These are phyloP conservation scores for Hordeum marinum DNA, from an alignment of 176 grass and related monocot genomes.

Conservation along the genomic window DNA sequence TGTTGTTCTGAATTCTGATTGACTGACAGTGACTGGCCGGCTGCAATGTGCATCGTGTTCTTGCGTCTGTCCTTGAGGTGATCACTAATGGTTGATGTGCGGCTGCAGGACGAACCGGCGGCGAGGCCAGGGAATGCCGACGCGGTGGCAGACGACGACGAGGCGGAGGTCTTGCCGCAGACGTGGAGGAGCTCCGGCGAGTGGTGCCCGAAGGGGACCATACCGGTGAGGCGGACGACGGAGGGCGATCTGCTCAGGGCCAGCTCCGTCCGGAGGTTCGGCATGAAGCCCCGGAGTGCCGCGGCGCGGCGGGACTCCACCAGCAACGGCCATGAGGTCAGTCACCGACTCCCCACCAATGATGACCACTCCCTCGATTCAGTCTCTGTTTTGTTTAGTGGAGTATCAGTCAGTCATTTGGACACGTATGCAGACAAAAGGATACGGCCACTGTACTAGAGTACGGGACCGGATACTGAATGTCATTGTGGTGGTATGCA, in stretches of 20 bases:
- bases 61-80: neutral
- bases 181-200: constrained; percentile 57
- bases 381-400: neutral
- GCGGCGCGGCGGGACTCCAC: constrained; percentile 57
- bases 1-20: neutral
- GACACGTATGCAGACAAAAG: neutral
- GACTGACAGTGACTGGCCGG: neutral
- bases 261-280: constrained; percentile 44
- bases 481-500: constrained; percentile 13
- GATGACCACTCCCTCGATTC: neutral
- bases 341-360: neutral
- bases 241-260: constrained; percentile 63
- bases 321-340: constrained; percentile 66
- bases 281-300: constrained; percentile 45
- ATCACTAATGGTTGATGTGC: neutral
- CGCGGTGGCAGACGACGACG: neutral
- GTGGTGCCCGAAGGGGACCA: constrained; percentile 51
- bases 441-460: neutral
- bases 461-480: neutral
- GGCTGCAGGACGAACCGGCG: constrained; percentile 27
- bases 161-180: constrained; percentile 29
- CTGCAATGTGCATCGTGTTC: neutral
- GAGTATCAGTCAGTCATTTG: neutral
- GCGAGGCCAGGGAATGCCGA: constrained; percentile 3
- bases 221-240: constrained; percentile 55